These are phyloP conservation scores for Perilla frutescens DNA, from an alignment of 257 asterid species.

Conservation along the genomic window DNA sequence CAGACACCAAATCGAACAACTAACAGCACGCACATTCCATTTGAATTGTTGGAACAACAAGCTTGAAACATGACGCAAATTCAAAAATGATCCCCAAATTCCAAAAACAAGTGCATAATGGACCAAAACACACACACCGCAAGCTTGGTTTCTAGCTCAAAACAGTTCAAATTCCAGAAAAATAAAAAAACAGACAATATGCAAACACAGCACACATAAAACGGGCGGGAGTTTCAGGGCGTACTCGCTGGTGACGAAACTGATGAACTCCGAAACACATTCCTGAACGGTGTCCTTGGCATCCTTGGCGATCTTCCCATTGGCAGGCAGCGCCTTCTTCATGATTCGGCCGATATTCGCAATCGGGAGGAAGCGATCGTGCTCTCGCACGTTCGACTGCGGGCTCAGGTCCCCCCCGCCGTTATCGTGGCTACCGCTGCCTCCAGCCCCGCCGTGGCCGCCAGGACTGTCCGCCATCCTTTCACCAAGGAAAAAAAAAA, in stretches of 20 bases:
- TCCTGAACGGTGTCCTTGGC: conserved; percentile 81
- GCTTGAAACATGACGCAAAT: too few species aligned
- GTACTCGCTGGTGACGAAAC: conserved; percentile 84
- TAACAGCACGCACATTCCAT: neutral
- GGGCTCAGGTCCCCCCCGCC: conserved; percentile 77
- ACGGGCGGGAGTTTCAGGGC: conserved; percentile 1
- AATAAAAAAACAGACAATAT: conserved; percentile 5
- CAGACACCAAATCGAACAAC: neutral
- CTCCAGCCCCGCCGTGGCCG: conserved; percentile 41
- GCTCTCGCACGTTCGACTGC: conserved; percentile 63
- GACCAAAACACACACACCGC: too few species aligned
- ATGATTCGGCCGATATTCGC: conserved; percentile 78
- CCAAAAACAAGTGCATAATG: too few species aligned
- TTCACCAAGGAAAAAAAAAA: conserved; percentile 22
- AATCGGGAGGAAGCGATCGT: conserved; percentile 72
- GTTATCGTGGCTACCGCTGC: neutral
- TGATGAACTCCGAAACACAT: conserved; percentile 78
- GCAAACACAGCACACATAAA: conserved; percentile 6
- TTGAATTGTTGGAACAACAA: neutral
- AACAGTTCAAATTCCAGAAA: conserved; percentile 5
- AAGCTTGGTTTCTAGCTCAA: too few species aligned
- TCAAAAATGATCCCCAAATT: too few species aligned
- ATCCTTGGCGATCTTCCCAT: conserved; percentile 78
- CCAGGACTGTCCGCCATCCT: conserved; percentile 61
- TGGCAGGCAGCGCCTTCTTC: conserved; percentile 78